Evolutionary conservation across 345 rosid genomes (phyloP), one percentile per base, ranked within the genome.

Genomic region (Linum trigynum): DNA sequence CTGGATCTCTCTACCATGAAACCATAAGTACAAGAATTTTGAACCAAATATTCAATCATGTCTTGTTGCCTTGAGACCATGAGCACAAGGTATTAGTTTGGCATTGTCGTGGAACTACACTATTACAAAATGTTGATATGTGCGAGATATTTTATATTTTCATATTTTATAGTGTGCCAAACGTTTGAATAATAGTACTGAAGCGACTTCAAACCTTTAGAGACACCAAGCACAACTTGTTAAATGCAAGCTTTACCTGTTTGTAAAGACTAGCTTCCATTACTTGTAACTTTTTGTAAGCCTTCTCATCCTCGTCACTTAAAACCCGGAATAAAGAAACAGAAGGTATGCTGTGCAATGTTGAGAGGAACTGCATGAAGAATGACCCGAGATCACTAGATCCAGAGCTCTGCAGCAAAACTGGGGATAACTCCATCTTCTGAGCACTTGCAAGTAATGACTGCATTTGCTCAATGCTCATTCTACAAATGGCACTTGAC

Each of bases 391-490:
- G 82, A 76, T 89, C 97, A 81, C 72, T 80, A 2, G 77, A 72
- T 80, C 91, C 97, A 62, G 65, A 66, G 68, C 82, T 80, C 67
- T 70, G 82, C 38, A 73, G 74, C 45, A 73, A 70, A 71, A 83
- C 66, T 38, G 38, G 71, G 7, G 75, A 71, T 39, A 71, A 82
- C 78, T 89, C 95, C 45, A 74, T 73, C 82, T 89, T 91, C 53
- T 74, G 96, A 73, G 90, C 83, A 74, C 76, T 82, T 59, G 96
- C 87, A 75, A 95, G 76, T 76, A 95, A 73, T 41, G 75, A 76
- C 67, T 91, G 97, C 65, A 94, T 83, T 75, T 95, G 97, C 81
- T 91, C 99, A 51, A 95, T 89, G 72, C 97, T 85, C 77, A 87
- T 77, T 63, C 75, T 77, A 84, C 99, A 89, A 74, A 89, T 81